phyloP scores from a whole-genome alignment of 78 protist genomes.

The Dictyostelium firmibasis region DNA sequence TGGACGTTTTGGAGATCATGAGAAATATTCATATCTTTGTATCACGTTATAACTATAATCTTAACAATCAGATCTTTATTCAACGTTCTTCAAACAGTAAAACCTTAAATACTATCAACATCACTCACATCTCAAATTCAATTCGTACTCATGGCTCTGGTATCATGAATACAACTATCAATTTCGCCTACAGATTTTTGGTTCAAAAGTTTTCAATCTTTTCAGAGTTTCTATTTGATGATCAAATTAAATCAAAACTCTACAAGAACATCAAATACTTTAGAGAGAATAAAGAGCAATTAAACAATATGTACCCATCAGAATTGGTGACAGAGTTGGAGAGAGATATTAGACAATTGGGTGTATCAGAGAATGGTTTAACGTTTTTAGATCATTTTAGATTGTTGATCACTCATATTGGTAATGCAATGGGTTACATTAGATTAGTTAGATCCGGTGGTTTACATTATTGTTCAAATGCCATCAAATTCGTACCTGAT shows the following conservation, averaged over 20 bases:
- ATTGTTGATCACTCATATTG: constrained; percentile 93
- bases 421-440: constrained; percentile 97
- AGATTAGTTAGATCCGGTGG: constrained; percentile 96
- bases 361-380: constrained; percentile 66
- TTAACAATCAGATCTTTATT: constrained; percentile 95
- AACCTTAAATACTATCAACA: constrained; percentile 92
- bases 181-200: constrained; percentile 93
- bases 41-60: constrained; percentile 92
- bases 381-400: constrained; percentile 95
- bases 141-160: constrained; percentile 99
- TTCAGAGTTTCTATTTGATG: constrained; percentile 97
- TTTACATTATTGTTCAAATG: constrained; percentile 73
- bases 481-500: constrained; percentile 91
- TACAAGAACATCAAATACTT: constrained; percentile 79
- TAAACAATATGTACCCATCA: constrained; percentile 85
- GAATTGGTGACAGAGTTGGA: constrained; percentile 89
- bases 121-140: constrained; percentile 95
- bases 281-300: constrained; percentile 72
- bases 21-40: constrained; percentile 97
- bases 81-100: constrained; percentile 85
- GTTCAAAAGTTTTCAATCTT: constrained; percentile 84
- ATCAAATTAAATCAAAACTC: constrained; percentile 93
- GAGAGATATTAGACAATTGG: constrained; percentile 91
- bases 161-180: constrained; percentile 98
- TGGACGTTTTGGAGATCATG: constrained; percentile 97